Conservation (phyloP, 345 rosid species). For the Eucalyptus sp. region DNA sequence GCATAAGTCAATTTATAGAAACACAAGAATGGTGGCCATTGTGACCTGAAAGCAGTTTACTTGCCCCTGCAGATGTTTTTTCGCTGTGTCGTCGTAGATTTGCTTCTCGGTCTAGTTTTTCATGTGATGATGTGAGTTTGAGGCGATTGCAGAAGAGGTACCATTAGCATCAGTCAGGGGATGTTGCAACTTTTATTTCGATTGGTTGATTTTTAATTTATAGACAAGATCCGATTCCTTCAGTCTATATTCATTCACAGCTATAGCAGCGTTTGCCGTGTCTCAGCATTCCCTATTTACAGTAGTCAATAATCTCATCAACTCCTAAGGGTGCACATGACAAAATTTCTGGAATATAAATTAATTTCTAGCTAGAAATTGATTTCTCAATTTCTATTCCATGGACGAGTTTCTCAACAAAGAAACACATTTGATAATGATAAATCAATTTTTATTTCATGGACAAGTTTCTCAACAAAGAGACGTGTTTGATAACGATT, state of each 20-base stretch:
- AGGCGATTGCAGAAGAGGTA: not conserved
- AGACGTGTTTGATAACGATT: no score
- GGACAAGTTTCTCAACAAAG: no score
- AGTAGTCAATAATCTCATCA: not conserved
- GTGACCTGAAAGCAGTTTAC: not conserved
- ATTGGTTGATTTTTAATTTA: not conserved
- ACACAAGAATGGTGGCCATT: not conserved
- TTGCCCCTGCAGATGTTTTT: not conserved
- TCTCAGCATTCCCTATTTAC: not conserved
- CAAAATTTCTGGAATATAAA: no score
- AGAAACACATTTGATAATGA: no score
- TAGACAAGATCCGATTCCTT: not conserved
- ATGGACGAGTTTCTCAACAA: no score
- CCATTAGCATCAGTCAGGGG: not conserved
- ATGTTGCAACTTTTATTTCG: not conserved
- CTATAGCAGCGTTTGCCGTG: not conserved
- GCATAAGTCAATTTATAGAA: not conserved
- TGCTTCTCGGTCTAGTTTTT: not conserved
- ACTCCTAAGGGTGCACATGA: not conserved
- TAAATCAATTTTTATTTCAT: no score
- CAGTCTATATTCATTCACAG: not conserved
- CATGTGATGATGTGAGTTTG: not conserved
- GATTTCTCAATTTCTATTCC: no score
- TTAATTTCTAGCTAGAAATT: no score
- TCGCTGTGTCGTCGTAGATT: not conserved